Conservation (phyloP, 2,329 filamentous ascomycete species). For the Didymella pomorum region DNA sequence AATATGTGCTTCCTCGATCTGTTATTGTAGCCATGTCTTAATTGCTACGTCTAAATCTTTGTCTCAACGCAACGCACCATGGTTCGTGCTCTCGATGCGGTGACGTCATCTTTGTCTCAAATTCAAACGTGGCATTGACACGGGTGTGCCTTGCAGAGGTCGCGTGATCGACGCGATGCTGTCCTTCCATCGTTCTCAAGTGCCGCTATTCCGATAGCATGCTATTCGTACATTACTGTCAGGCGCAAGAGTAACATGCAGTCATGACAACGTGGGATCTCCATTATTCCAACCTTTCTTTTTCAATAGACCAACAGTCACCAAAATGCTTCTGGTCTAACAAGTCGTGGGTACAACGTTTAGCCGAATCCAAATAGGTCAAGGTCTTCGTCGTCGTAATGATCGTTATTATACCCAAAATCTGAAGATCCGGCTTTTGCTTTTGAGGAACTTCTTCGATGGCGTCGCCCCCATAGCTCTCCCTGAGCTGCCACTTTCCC, state of each 20-base stretch:
- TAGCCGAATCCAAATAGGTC: conserved; percentile 20
- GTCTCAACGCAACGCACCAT: neutral
- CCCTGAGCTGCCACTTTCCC: conserved; percentile 18
- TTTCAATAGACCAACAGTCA: conserved; percentile 14
- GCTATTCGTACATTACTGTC: conserved; percentile 23
- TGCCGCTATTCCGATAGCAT: conserved; percentile 18
- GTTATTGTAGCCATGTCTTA: neutral
- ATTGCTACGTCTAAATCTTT: conserved; percentile 1
- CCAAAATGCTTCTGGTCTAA: conserved; percentile 11
- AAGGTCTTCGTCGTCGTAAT: neutral
- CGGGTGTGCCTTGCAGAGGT: conserved; percentile 50
- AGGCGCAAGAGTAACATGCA: conserved; percentile 26
- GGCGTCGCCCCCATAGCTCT: conserved; percentile 20
- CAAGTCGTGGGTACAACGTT: neutral
- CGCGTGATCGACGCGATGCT: conserved; percentile 33
- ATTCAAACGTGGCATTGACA: conserved; percentile 25
- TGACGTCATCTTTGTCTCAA: conserved; percentile 38
- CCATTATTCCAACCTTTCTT: conserved; percentile 8
- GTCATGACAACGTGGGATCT: conserved; percentile 30
- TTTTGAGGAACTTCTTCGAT: conserved; percentile 44
- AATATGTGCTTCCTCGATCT: conserved; percentile 13
- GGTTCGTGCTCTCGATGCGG: conserved; percentile 12
- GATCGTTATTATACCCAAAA: conserved; percentile 43
- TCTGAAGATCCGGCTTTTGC: conserved; percentile 48
- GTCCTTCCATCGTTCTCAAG: conserved; percentile 4